These are phyloP conservation scores for Sporothrix variecibatus DNA, from an alignment of 2,329 filamentous ascomycete genomes.

Conservation along the genomic window DNA sequence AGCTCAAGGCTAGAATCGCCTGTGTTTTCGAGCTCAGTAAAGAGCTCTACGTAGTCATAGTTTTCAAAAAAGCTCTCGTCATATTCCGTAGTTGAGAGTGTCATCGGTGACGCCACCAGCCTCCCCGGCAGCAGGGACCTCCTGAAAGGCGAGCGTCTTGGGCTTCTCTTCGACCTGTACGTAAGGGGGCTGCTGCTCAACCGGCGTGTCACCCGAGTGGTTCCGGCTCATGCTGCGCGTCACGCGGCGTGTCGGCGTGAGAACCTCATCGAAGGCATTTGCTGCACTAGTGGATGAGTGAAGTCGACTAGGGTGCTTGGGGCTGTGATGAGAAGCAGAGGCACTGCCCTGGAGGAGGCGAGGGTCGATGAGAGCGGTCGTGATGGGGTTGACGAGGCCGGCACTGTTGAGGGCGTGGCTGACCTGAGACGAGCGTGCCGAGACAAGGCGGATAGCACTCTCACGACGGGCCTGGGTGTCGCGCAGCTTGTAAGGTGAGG, in stretches of 20 bases:
- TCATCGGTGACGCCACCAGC: neutral
- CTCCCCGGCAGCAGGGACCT: neutral
- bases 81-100: neutral
- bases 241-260: constrained; percentile 16
- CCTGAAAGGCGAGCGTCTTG: neutral
- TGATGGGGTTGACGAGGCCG: neutral
- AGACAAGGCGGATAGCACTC: constrained; percentile 8
- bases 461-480: constrained; percentile 24
- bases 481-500: constrained; percentile 20
- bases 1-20: neutral
- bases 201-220: neutral
- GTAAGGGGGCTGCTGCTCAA: neutral
- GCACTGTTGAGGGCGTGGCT: neutral
- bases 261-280: neutral
- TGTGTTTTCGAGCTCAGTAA: neutral
- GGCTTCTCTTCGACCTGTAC: neutral
- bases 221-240: constrained; percentile 29
- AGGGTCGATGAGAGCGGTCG: constrained; percentile 8
- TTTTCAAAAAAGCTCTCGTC: neutral
- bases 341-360: neutral
- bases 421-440: constrained; percentile 3
- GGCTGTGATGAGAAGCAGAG: neutral
- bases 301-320: neutral
- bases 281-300: neutral
- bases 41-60: neutral